A percentile compares a stretch with the other conserved stretches of the same genome.
These are phyloP conservation scores for Penicillium glabrum DNA, from an alignment of 2,329 filamentous ascomycete genomes.

Conservation along the genomic window DNA sequence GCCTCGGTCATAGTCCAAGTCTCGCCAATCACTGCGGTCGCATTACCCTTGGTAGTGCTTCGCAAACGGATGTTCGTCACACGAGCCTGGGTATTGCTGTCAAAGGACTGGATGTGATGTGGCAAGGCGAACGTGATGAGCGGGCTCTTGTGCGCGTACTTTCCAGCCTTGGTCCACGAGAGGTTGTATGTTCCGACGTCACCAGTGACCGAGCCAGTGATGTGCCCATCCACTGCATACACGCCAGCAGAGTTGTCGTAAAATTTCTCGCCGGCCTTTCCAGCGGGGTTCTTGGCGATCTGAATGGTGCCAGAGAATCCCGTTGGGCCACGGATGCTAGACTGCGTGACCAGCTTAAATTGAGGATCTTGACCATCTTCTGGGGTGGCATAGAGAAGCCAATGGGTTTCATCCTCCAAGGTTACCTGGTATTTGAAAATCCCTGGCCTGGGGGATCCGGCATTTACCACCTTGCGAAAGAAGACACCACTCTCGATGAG, in stretches of 20 bases:
- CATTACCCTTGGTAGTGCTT: conserved; percentile 82
- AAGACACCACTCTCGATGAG: conserved; percentile 72
- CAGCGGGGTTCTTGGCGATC: conserved; percentile 70
- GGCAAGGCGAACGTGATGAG: conserved; percentile 86
- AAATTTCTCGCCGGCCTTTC: conserved; percentile 59
- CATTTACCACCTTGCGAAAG: conserved; percentile 64
- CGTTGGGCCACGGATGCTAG: conserved; percentile 62
- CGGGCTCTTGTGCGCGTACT: conserved; percentile 51
- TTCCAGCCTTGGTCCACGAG: conserved; percentile 69
- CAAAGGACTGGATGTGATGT: conserved; percentile 79
- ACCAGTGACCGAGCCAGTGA: conserved; percentile 62
- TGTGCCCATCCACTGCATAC: conserved; percentile 64
- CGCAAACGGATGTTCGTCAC: conserved; percentile 61
- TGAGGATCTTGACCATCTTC: conserved; percentile 60
- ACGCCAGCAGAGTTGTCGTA: conserved; percentile 76
- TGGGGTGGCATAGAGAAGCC: conserved; percentile 76
- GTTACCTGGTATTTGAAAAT: conserved; percentile 74
- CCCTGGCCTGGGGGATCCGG: conserved; percentile 57
- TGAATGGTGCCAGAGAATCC: conserved; percentile 80
- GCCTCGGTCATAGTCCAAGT: conserved; percentile 76
- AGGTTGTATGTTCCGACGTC: conserved; percentile 70
- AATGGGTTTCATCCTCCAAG: conserved; percentile 69
- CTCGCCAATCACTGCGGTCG: conserved; percentile 69
- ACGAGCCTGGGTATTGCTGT: conserved; percentile 53
- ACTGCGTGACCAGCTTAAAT: conserved; percentile 68